Evolutionary conservation across 331 rosid species (phyloP), one percentile per base, ranked within the genome.

Genomic region (Spiraea crenata): DNA sequence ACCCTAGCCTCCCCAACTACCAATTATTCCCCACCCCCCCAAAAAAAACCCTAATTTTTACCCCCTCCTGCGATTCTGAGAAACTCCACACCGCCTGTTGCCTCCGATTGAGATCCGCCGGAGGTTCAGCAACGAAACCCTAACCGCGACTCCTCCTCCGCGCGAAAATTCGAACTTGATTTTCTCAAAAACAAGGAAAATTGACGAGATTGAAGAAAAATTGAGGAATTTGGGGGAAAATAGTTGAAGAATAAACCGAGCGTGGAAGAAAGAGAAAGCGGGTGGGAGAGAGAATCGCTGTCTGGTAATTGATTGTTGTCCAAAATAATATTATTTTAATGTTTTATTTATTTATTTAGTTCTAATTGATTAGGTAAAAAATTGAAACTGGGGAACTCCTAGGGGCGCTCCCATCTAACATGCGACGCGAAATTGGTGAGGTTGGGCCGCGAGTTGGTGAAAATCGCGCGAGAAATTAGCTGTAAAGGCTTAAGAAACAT

Each of bases 281-380:
- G 61, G 64, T 57, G 51, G 62, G 79, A 76, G 67, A 76, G 34
- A 62, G 71, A 68, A 67, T 61, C 72, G 74, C 62, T 77, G 79
- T 75, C 78, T 54, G 19, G 72, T 1, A 67, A 5, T 67, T 7
- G 6, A n/a, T 49, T 11, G 17, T n/a, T 67, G 55, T 64, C 8
- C 20, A 63, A 20, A 5, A 41, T 25, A 2, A 4, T 8, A 5
- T n/a, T 41, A 4, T 52, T 55, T 49, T 56, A 3, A 15, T 49
- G 0, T 39, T 19, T 44, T 10, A 38, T 63, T 2, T 65, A 41
- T 61, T 40, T 7, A 3, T 34, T 7, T 31, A 2, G 72, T 10
- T 40, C 31, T 38, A 58, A 65, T 1, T 17, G 44, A 8, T 25
- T 34, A 70, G 45, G 56, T 55, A 11, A 31, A 69, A 68, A 52